Conservation (phyloP, 352 stramenopile genomes). For the Phytopythium litorale region DNA sequence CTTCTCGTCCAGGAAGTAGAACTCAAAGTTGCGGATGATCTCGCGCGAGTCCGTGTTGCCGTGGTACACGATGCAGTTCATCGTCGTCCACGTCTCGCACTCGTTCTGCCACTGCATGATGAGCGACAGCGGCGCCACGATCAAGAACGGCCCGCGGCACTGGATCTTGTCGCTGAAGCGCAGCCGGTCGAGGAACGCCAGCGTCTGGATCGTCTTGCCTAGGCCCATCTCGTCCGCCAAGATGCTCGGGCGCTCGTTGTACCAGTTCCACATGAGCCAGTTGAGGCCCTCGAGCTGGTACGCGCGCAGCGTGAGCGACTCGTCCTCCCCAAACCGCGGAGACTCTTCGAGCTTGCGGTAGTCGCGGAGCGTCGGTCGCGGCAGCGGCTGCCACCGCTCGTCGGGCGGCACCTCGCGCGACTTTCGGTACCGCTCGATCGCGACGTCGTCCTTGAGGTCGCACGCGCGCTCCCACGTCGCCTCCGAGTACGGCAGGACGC, state of each 20-base stretch:
- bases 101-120: constrained; percentile 99
- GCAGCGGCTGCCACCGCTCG: constrained; percentile 51
- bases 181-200: constrained; percentile 94
- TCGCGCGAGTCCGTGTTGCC: constrained; percentile 91
- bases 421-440: constrained; percentile 71
- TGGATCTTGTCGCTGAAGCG: constrained; percentile 87
- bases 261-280: constrained; percentile 90
- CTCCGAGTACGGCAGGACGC: constrained; percentile 80
- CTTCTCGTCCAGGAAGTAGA: constrained; percentile 79
- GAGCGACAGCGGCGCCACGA: constrained; percentile 98
- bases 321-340: constrained; percentile 65
- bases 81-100: constrained; percentile 97
- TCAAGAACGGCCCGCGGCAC: constrained; percentile 94
- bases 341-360: constrained; percentile 86
- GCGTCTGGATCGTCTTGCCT: constrained; percentile 91
- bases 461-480: constrained; percentile 86
- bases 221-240: constrained; percentile 91
- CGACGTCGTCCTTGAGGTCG: constrained; percentile 82
- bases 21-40: constrained; percentile 95
- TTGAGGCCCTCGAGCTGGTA: constrained; percentile 89
- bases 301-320: constrained; percentile 64
- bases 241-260: constrained; percentile 86
- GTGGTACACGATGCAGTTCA: constrained; percentile 99
- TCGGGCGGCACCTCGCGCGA: constrained; percentile 53
- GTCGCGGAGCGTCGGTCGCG: constrained; percentile 69